Evolutionary conservation across 2,329 filamentous ascomycete genomes (phyloP).

Genomic region (Pezicula neosporulosa): DNA sequence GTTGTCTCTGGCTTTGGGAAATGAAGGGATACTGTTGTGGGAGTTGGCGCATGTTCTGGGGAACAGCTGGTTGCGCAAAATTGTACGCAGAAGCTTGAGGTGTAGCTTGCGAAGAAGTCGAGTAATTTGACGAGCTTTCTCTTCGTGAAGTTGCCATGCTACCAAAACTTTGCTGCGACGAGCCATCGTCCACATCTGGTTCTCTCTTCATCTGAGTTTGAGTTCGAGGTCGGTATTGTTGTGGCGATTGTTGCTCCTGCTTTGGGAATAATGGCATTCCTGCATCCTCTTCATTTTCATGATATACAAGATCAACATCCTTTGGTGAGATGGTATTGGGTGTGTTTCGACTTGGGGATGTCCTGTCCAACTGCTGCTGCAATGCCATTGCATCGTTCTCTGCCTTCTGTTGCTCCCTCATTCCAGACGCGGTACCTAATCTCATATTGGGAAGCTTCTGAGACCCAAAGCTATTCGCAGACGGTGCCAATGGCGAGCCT

Average conservation of each 20-base stretch:
- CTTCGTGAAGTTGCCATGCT: slow-evolving; percentile 37
- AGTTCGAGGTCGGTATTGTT: slow-evolving; percentile 21
- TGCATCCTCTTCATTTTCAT: slow-evolving; percentile 67
- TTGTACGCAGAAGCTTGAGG: slow-evolving; percentile 34
- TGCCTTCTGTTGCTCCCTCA: slow-evolving; percentile 58
- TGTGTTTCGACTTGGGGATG: slow-evolving; percentile 41
- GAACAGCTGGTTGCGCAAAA: slow-evolving; percentile 40
- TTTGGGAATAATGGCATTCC: slow-evolving; percentile 72
- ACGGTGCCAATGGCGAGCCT: slow-evolving; percentile 58
- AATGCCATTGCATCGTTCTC: slow-evolving; percentile 50
- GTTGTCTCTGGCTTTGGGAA: slow-evolving; percentile 18
- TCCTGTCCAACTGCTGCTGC: slow-evolving; percentile 35
- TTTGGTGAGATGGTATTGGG: slow-evolving; percentile 91
- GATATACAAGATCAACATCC: slow-evolving; percentile 83
- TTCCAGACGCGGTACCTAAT: slow-evolving; percentile 53
- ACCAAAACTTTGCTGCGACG: slow-evolving; percentile 36
- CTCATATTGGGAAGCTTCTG: slow-evolving; percentile 28
- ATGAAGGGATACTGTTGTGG: slow-evolving; percentile 30
- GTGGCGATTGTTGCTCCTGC: slow-evolving; percentile 40
- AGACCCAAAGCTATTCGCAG: slow-evolving; percentile 31
- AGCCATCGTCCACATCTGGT: slow-evolving; percentile 29
- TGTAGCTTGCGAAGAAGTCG: slow-evolving; percentile 24
- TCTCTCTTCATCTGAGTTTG: slow-evolving; percentile 22
- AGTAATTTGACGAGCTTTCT: slow-evolving; percentile 31
- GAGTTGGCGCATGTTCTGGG: slow-evolving; percentile 20